phyloP scores from a whole-genome alignment of 306 rosid species.

The apple (Malus domestica) region ASM211411v1 NC_041795.1:2750501-2751000 shows the following conservation, averaged over 20 bases:
- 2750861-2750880: conserved; percentile 99
- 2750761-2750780: neutral
- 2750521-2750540: neutral
- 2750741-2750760: neutral
- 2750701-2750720: neutral
- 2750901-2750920: conserved; percentile 95
- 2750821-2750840: conserved; percentile 88
- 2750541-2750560: neutral
- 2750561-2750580: neutral
- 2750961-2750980: conserved; percentile 97
- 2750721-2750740: neutral
- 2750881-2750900: conserved; percentile 98
- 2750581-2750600: neutral
- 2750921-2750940: conserved; percentile 94
- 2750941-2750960: conserved; percentile 91
- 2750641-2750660: neutral
- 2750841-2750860: conserved; percentile 95
- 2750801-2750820: conserved; percentile 29
- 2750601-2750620: neutral
- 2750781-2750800: neutral
- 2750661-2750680: neutral
- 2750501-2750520: neutral
- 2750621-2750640: neutral
- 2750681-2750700: neutral
- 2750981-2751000: conserved; percentile 96